A percentile compares a stretch with the other conserved stretches of the same genome.
These are phyloP conservation scores for Westerdykella aurantiaca DNA, from an alignment of 2,329 filamentous ascomycete species.

Conservation along the genomic window DNA sequence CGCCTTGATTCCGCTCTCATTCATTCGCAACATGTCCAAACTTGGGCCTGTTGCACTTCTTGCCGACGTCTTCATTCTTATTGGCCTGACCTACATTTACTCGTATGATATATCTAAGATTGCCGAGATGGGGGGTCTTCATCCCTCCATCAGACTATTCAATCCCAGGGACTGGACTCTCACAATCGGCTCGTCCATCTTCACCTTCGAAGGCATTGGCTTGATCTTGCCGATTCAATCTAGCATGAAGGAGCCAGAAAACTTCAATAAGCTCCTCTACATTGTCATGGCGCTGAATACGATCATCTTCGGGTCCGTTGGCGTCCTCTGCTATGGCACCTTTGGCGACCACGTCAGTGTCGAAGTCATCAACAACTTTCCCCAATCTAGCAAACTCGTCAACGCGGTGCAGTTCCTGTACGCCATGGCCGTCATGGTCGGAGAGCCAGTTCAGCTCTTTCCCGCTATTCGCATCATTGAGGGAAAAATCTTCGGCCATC, in stretches of 20 bases:
- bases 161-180: constrained; percentile 64
- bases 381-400: constrained; percentile 64
- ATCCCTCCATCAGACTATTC: constrained; percentile 60
- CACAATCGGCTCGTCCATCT: constrained; percentile 68
- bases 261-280: constrained; percentile 61
- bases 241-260: constrained; percentile 64
- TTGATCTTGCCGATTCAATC: constrained; percentile 72
- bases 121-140: constrained; percentile 49
- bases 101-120: constrained; percentile 60
- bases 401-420: constrained; percentile 72
- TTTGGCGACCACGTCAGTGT: constrained; percentile 65
- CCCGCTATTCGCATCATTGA: constrained; percentile 68
- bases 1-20: constrained; percentile 59
- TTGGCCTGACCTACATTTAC: constrained; percentile 69
- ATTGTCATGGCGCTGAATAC: constrained; percentile 69
- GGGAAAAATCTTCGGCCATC: constrained; percentile 58
- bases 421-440: constrained; percentile 65
- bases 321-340: constrained; percentile 67
- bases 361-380: constrained; percentile 71
- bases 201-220: constrained; percentile 73
- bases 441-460: constrained; percentile 69
- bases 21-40: constrained; percentile 71
- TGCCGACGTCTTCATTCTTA: constrained; percentile 65
- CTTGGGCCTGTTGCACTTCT: constrained; percentile 63
- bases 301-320: constrained; percentile 65